These are phyloP conservation scores for Prunus kanzakura DNA, from an alignment of 306 rosid genomes.

Conservation along the genomic window DNA sequence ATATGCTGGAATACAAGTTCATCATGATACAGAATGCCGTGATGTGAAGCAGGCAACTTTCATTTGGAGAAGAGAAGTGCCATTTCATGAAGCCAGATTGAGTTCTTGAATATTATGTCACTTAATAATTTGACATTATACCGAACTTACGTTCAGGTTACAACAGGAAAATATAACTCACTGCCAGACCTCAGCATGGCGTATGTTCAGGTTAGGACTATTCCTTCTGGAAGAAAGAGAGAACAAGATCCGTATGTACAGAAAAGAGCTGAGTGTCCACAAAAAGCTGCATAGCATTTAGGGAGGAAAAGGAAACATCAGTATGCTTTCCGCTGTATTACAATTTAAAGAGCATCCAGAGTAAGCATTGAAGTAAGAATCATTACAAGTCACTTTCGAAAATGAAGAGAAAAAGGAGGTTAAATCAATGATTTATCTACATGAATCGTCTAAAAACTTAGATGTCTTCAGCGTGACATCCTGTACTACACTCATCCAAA, in stretches of 20 bases:
- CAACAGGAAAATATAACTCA: constrained; percentile 13
- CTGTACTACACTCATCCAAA: not conserved
- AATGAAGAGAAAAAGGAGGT: not conserved
- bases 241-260: constrained; percentile 92
- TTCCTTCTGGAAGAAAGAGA: constrained; percentile 93
- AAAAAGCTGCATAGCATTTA: constrained; percentile 56
- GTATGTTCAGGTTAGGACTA: constrained; percentile 18
- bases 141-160: constrained; percentile 57
- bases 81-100: constrained; percentile 19
- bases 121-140: constrained; percentile 31
- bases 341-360: not conserved
- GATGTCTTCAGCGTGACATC: not conserved
- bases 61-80: constrained; percentile 11
- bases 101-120: constrained; percentile 23
- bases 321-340: constrained; percentile 5
- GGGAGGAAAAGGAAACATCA: constrained; percentile 20
- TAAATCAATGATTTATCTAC: not conserved
- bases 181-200: constrained; percentile 12
- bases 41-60: not conserved
- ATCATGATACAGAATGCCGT: not conserved
- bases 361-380: not conserved
- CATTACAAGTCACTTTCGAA: not conserved
- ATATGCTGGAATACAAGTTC: constrained; percentile 2
- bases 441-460: not conserved
- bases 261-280: constrained; percentile 94